Evolutionary conservation across 495 filamentous ascomycete species (phyloP), one percentile per base, ranked within the genome.

Genomic region (Tuber calosporum): DNA sequence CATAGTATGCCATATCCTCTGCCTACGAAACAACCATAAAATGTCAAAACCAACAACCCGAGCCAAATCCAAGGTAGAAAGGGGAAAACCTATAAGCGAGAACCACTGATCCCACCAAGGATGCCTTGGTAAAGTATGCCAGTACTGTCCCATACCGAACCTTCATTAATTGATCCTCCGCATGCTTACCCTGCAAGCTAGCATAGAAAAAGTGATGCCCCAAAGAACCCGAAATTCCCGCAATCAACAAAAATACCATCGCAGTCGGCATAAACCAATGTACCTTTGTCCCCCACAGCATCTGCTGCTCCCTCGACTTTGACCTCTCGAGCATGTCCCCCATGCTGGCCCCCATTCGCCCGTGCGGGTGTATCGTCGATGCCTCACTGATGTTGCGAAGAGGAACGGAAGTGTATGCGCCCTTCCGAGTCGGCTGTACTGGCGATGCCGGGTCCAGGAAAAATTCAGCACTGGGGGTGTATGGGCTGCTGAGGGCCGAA

Each of bases 1-100:
- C 69, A 84, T 73, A 0, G 83, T 84, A 37, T 82, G 73, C 83
- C 83, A 84, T 74, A 84, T 77, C 41, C 83, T 71, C 73, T 84
- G 83, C 67, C 83, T 79, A 72, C 74, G 77, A 67, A 41, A 34
- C 20, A 34, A 38, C 38, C n/a, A 72, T 26, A 26, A 30, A 30
- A 11, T 30, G 74, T 75, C 48, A 79, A 43, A 34, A 45, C 34
- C 26, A 8, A 26, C 15, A 13, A 58, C n/a, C 5, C 20, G 40
- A 67, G 34, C n/a, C 30, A 58, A 26, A 17, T 13, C 36, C 26
- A n/a, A 36, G 39, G 45, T 30, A 19, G 20, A 39, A 2, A 1
- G 41, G 40, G 62, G 73, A 66, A 62, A 48, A 77, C 80, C 80
- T 80, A n/a, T 82, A 82, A 9, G 83, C 77, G 42, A 84, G 66